Evolutionary conservation across 495 filamentous ascomycete species (phyloP), one percentile per base, ranked within the genome.

Genomic region (Penicillium ucsense): DNA sequence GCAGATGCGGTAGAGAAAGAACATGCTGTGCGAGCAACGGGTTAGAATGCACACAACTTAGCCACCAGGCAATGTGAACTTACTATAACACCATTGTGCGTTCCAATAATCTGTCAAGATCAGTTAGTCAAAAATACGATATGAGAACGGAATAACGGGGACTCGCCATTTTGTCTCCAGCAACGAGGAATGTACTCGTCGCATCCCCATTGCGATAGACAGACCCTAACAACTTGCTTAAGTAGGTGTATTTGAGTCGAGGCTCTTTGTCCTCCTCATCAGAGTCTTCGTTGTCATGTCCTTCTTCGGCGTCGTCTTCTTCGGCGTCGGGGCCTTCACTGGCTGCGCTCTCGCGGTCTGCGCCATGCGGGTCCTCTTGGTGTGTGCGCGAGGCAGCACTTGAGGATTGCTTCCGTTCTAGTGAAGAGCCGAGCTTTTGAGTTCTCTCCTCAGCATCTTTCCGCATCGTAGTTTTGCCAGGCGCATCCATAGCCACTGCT

Each of bases 41-140:
- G 53, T 66, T 41, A 68, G 60, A 48, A 38, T 9, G 11, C 47
- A 29, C 29, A 31, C 10, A 5, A 38, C 29, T 8, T 27, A 11
- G 35, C 47, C 49, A 11, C n/a, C n/a, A 5, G 31, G 43, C 44
- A 28, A 41, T 44, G 31, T 45, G 33, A 36, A 72, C 86, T 78
- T 74, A 94, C 89, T 55, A 97, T 88, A 57, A 92, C 95, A 53
- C 92, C 92, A 68, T 95, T 96, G 65, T 98, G 92, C 4, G 94
- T 95, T 53, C 92, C 92, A 51, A 94, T 72, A 46, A 97, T 84
- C 88, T 94, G 66, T 31, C 54, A 35, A 56, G 9, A 9, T 4
- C 44, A 29, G 27, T 66, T 49, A 67, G 59, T 38, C 38, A 32
- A 33, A 0, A 40, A 4, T 1, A 3, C 20, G 6, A 5, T 5